These are phyloP conservation scores for Paecilomyces sp. DNA, from an alignment of 2,329 filamentous ascomycete genomes.

Conservation along the genomic window DNA sequence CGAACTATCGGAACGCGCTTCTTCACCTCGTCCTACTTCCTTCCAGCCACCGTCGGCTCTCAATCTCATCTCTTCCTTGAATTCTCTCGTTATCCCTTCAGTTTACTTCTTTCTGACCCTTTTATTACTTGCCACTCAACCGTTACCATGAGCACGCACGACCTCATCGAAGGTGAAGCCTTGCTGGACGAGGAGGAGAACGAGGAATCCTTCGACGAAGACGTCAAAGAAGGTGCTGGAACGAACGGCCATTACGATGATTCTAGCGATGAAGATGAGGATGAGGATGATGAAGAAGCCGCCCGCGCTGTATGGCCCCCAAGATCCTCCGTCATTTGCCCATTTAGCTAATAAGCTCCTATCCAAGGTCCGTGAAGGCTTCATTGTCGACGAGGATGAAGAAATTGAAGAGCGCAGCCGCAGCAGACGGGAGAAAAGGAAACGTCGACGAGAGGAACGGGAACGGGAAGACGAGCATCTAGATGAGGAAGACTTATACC, in stretches of 20 bases:
- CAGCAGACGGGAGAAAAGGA: constrained; percentile 60
- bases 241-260: constrained; percentile 57
- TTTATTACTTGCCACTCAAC: background rate
- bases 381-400: constrained; percentile 90
- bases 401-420: constrained; percentile 62
- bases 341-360: constrained; percentile 9
- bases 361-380: constrained; percentile 76
- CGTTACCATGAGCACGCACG: constrained; percentile 48
- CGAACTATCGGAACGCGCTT: background rate
- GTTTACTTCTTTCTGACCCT: background rate
- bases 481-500: constrained; percentile 91
- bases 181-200: constrained; percentile 80
- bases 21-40: background rate
- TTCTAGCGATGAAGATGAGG: constrained; percentile 86
- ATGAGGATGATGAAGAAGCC: constrained; percentile 85
- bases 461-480: constrained; percentile 77
- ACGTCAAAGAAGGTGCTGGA: constrained; percentile 38
- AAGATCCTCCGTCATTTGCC: background rate
- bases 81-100: background rate
- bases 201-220: constrained; percentile 73
- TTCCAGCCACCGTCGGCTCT: background rate
- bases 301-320: constrained; percentile 57
- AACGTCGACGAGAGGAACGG: constrained; percentile 68
- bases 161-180: constrained; percentile 78
- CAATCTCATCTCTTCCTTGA: background rate